A percentile compares a stretch with the other conserved stretches of the same genome.
Conservation (phyloP, 2,329 filamentous ascomycete genomes). For the Aspergillus sp. region DNA sequence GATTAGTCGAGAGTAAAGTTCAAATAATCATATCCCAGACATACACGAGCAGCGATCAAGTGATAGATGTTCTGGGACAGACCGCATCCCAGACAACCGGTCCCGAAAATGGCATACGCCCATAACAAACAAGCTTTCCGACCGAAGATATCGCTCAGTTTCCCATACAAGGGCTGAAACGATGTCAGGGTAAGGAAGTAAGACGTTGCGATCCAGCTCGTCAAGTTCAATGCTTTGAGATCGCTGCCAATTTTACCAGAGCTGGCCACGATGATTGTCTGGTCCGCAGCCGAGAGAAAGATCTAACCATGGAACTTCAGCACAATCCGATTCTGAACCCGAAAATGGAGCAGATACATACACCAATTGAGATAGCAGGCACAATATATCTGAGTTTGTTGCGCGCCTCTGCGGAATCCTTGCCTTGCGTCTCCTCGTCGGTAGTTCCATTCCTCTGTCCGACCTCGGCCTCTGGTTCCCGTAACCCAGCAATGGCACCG, state of each 20-base stretch:
- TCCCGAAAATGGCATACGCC: slow-evolving; percentile 53
- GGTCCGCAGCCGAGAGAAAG: slow-evolving; percentile 70
- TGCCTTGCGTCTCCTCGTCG: slow-evolving; percentile 21
- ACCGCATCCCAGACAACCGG: slow-evolving; percentile 52
- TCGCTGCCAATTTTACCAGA: slow-evolving; percentile 76
- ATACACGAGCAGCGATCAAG: slow-evolving; percentile 61
- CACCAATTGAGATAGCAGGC: slow-evolving; percentile 61
- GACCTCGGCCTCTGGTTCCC: slow-evolving; percentile 23
- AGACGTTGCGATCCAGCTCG: slow-evolving; percentile 70
- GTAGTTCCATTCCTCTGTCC: slow-evolving; percentile 7
- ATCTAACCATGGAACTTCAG: slow-evolving; percentile 46
- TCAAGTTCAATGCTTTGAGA: slow-evolving; percentile 69
- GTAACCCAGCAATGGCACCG: slow-evolving; percentile 19
- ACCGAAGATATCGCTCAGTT: slow-evolving; percentile 60
- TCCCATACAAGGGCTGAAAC: slow-evolving; percentile 66
- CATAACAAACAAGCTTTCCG: slow-evolving; percentile 52
- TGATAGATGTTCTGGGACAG: slow-evolving; percentile 63
- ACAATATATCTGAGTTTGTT: slow-evolving; percentile 56
- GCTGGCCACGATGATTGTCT: slow-evolving; percentile 74
- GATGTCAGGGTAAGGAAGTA: slow-evolving; percentile 72
- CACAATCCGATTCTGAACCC: not conserved
- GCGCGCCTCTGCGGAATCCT: slow-evolving; percentile 45
- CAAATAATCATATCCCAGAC: slow-evolving; percentile 29
- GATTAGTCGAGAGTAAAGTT: slow-evolving; percentile 24
- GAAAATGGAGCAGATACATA: slow-evolving; percentile 31